Evolutionary conservation across 2,329 filamentous ascomycete species (phyloP).

Genomic region (Talaromyces sp.): DNA sequence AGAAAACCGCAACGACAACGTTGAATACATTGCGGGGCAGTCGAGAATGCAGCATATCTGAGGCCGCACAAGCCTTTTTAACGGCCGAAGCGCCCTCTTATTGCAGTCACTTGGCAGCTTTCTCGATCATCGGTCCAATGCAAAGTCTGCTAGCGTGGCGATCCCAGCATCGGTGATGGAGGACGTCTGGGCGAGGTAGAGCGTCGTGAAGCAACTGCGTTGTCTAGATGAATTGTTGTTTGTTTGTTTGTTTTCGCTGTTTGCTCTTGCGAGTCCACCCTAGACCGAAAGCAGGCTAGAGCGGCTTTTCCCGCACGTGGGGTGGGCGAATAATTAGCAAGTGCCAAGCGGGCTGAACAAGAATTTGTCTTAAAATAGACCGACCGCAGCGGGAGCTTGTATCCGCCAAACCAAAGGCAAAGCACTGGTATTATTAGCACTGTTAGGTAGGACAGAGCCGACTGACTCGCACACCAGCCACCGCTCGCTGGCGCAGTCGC

Average conservation of each 20-base stretch:
- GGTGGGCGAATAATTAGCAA: too few species aligned
- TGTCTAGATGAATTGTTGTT: neutral
- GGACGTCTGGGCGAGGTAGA: neutral
- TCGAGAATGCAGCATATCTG: conserved; percentile 9
- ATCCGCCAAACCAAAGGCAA: too few species aligned
- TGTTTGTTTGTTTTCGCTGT: neutral
- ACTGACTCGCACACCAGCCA: neutral
- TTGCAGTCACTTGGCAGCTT: neutral
- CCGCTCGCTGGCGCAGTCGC: too few species aligned
- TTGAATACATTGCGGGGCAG: conserved; percentile 8
- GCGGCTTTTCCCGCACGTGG: neutral
- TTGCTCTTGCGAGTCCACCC: neutral
- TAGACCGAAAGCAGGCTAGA: neutral
- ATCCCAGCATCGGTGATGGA: neutral
- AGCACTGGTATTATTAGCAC: too few species aligned
- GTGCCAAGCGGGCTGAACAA: too few species aligned
- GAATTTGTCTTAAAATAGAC: neutral
- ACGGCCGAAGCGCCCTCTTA: neutral
- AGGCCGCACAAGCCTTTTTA: neutral
- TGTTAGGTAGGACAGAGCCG: too few species aligned
- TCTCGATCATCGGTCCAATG: neutral
- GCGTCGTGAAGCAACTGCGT: neutral
- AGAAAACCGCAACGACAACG: conserved; percentile 6
- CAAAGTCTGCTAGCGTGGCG: neutral
- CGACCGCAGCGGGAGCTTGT: too few species aligned